Evolutionary conservation across 2,329 filamentous ascomycete species (phyloP), one percentile per base, ranked within the genome.

Genomic region (Bipolaris zeicola): DNA sequence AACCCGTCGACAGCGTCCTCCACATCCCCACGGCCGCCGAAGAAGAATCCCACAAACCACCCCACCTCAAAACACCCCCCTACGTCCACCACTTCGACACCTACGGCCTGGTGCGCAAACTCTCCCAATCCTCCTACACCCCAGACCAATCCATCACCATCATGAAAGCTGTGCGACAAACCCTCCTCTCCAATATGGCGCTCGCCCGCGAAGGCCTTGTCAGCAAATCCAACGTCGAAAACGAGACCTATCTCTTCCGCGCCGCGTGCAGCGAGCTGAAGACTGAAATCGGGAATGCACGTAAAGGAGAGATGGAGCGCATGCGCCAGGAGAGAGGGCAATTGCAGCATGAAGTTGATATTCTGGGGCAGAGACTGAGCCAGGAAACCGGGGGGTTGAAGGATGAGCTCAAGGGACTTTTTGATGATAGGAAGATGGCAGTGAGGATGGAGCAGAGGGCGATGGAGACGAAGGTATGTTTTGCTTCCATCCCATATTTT

Each of bases 71-170:
- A 45, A 85, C 91, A 0, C 86, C 90, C 6, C 90, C 88, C 1
- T 96, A 96, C 72, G 87, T 96, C 33, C 95, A 99, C 78, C 92
- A 98, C 78, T 99, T 99, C 77, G 94, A 99, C 78, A 96, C 89
- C 22, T 99, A 95, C 77, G 88, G 87, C 13, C 84, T 98, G 5
- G 95, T 98, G 14, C 89, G 89, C 70, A 87, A 91, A 67, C 86
- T 99, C 14, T 83, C 87, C 16, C 79, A 78, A 0, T 87, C 87
- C 11, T 89, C 89, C 0, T 97, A 92, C 77, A 86, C 85, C 1
- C 81, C 85, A 42, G 83, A 82, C 0, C 94, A 97, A 76, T 87
- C 92, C 24, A 87, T 92, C 48, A 91, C 88, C 5, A 82, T 92
- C 49, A 99, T 99, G 95, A 98, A 98, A 80, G 92, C 89, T 5